Conservation (phyloP, 2,329 filamentous ascomycete genomes). For the Phialophora expanda region DNA sequence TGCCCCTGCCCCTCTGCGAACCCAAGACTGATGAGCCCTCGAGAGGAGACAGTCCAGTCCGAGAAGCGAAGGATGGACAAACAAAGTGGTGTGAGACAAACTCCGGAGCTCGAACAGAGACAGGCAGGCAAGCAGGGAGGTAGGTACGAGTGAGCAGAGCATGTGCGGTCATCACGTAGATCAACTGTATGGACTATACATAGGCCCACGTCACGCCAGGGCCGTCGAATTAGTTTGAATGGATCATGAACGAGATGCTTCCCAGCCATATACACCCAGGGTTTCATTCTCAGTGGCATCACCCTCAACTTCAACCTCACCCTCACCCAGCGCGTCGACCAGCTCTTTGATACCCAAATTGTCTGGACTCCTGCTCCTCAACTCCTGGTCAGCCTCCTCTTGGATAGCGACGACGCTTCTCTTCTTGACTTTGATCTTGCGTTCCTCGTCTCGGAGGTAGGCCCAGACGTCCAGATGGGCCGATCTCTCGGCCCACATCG, state of each 20-base stretch:
- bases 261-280: neutral
- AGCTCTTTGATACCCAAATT: conserved; percentile 5
- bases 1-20: neutral
- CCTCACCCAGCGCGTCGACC: conserved; percentile 6
- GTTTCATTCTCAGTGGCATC: neutral
- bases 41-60: neutral
- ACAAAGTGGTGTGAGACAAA: neutral
- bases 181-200: too few species aligned
- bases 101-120: neutral
- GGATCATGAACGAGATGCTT: neutral
- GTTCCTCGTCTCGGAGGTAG: conserved; percentile 32
- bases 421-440: conserved; percentile 18
- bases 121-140: too few species aligned
- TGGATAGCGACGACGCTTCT: conserved; percentile 1
- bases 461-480: conserved; percentile 32
- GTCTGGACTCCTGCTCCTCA: neutral
- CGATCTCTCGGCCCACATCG: conserved; percentile 35
- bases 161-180: too few species aligned
- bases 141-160: too few species aligned
- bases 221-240: neutral
- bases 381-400: neutral
- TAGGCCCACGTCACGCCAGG: too few species aligned
- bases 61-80: neutral
- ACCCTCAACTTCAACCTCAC: neutral
- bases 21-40: neutral